Base-by-base conservation (phyloP, 2,329 filamentous ascomycete genomes). In the Talaromyces islandicus region DNA sequence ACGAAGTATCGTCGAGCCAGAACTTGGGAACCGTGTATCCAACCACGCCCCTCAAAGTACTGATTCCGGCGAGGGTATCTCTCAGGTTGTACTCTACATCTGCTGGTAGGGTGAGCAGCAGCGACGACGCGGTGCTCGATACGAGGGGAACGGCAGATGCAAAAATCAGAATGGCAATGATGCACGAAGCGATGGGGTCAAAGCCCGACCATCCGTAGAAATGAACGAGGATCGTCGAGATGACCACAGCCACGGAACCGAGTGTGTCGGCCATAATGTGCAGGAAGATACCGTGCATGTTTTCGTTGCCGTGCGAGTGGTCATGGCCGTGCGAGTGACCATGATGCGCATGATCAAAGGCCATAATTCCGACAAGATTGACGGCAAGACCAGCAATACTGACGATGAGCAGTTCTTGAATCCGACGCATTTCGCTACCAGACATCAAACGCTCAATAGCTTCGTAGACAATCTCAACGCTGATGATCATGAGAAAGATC, bases 271-370 rank as follows among this genome's bases (percentile, higher is more conserved):
- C 94, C 29, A 97, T 82, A 56, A 99, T 90, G 70, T 99, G 94
- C 21, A 99, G 80, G 75, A 96, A 99, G 65, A 99, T 97, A 12
- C 94, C 94, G 67, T 94, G 85, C 92, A 99, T 97, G 71, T 99
- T 99, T 69, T 99, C 94, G 73, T 96, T 96, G 63, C 91, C 89
- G 69, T 92, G 89, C 1, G 55, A 57, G 17, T 61, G 59, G 21
- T 70, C 71, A 62, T 78, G 77, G 35, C 65, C 69, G 60, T 80
- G 79, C 7, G 69, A 72, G 60, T 85, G 83, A 27, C 71, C 75
- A n/a, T 56, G 53, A 67, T 89, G 85, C 43, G 85, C 85, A 64
- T 90, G 85, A 54, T 84, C 86, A 68, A 96, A 96, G 0, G 91
- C 89, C 70, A 89, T 88, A 71, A 99, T 92, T 5, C 94, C 94